Evolutionary conservation across 108 stramenopile genomes (phyloP).

Genomic region (Pseudonitzschia pungens): DNA sequence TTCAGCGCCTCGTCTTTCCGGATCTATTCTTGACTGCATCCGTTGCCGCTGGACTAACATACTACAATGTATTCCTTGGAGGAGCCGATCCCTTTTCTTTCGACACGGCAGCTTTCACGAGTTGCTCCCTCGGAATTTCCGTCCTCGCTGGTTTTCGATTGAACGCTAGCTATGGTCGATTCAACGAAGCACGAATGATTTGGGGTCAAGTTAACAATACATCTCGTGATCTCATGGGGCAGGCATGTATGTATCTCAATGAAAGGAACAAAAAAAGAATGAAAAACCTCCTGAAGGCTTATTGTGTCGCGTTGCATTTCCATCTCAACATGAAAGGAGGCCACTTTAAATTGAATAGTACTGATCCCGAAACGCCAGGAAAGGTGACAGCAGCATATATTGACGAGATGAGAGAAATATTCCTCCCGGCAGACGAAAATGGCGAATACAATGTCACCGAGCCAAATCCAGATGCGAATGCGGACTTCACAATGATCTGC

Average conservation of each 20-base stretch:
- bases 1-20: conserved; percentile 52
- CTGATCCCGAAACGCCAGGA: conserved; percentile 38
- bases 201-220: conserved; percentile 34
- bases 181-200: conserved; percentile 42
- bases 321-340: conserved; percentile 47
- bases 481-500: conserved; percentile 36
- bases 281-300: conserved; percentile 45
- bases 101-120: conserved; percentile 31
- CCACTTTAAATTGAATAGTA: conserved; percentile 15
- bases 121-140: conserved; percentile 53
- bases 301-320: conserved; percentile 44
- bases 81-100: not conserved
- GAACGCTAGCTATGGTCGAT: conserved; percentile 50
- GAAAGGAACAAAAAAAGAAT: conserved; percentile 31
- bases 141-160: conserved; percentile 57
- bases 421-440: not conserved
- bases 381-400: conserved; percentile 39
- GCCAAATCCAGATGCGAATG: not conserved
- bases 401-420: conserved; percentile 49
- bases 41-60: conserved; percentile 43
- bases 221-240: conserved; percentile 42
- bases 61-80: conserved; percentile 36
- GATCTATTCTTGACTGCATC: conserved; percentile 43
- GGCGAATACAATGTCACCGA: not conserved
- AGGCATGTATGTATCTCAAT: conserved; percentile 50